Percentiles rank a stretch among this genome's conserved stretches.
phyloP scores from a whole-genome alignment of 495 filamentous ascomycete species.

The Tuber brumale region DNA sequence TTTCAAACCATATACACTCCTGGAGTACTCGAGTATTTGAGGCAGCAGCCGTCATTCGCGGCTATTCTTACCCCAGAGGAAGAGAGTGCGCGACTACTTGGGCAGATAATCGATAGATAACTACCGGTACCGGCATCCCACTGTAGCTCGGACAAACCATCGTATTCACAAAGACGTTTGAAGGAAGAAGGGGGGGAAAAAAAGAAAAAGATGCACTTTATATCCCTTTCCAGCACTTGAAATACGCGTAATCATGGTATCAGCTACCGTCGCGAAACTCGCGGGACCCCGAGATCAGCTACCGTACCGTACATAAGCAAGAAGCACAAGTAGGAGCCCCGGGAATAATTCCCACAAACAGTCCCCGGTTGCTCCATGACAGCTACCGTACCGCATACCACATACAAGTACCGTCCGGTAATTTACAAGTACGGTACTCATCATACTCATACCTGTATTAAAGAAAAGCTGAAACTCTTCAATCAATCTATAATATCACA shows the following conservation, averaged over 20 bases:
- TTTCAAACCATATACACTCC: not conserved
- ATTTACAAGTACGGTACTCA: too few relatives aligned
- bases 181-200: too few relatives aligned
- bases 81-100: not conserved
- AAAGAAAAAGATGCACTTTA: not conserved
- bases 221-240: not conserved
- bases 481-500: too few relatives aligned
- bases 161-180: not conserved
- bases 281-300: not conserved
- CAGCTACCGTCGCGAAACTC: not conserved
- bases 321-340: constrained; percentile 6
- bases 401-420: too few relatives aligned
- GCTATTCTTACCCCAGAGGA: not conserved
- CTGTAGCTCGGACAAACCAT: not conserved
- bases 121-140: too few relatives aligned
- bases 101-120: not conserved
- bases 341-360: constrained; percentile 3
- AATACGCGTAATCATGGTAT: not conserved
- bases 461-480: too few relatives aligned
- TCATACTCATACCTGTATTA: too few relatives aligned
- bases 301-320: constrained; percentile 1
- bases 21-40: not conserved
- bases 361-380: not conserved
- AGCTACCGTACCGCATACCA: too few relatives aligned
- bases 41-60: not conserved